Evolutionary conservation across 495 filamentous ascomycete genomes (phyloP), one percentile per base, ranked within the genome.

Genomic region (Platismatia glauca): DNA sequence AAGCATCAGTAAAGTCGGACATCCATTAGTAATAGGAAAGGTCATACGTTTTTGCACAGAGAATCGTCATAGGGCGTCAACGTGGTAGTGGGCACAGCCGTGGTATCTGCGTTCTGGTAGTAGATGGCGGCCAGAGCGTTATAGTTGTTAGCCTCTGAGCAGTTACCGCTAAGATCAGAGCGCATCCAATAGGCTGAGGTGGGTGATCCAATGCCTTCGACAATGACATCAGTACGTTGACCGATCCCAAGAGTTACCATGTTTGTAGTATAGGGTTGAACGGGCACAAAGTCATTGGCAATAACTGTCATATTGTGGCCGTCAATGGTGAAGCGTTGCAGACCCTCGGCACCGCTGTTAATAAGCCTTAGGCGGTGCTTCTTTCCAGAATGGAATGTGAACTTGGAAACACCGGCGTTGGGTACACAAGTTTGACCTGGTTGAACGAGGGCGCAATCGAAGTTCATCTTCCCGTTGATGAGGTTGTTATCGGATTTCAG

Each of bases 291-390:
- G 56, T 79, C 71, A 57, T 74, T 73, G 39, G 77, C 71, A 62
- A 77, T 70, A 48, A 76, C 66, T 0, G 55, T 73, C 60, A 77
- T 63, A 0, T 53, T 69, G 59, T 72, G 71, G 13, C 66, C 68
- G 59, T 79, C 75, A 55, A 77, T 78, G 15, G 55, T 69, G 60
- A 76, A 73, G 53, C 70, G 65, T 55, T 71, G 64, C 37, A 77
- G 72, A n/a, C 71, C 76, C 44, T 82, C 80, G 15, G 79, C 72
- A 5, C 75, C 77, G 13, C 72, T 71, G 67, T 85, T 85, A 61
- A 87, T 74, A 2, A 88, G 67, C 7, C 84, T 72, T 4, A 88
- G 65, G 11, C 75, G 74, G 60, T 84, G 77, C 41, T 70, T 78
- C 64, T 75, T 69, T 37, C 80, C 78, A 3, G 70, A 69, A 39